Evolutionary conservation across 495 filamentous ascomycete species (phyloP).

Genomic region (Lichina pygmaea): DNA sequence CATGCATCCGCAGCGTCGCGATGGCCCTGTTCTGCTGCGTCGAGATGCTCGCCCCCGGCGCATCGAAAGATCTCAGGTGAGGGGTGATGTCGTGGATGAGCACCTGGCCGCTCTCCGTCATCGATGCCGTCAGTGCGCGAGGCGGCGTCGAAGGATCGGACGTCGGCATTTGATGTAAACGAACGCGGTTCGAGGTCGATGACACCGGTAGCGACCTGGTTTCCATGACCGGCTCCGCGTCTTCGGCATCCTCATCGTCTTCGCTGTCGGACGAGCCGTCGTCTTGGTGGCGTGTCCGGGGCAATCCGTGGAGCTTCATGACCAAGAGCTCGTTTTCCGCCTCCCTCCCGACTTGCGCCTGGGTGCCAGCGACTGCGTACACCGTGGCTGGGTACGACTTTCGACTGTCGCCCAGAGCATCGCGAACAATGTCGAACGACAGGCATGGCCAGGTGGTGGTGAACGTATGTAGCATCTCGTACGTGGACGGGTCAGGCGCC

Average conservation of each 20-base stretch:
- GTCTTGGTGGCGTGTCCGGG: constrained; percentile 34
- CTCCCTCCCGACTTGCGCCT: constrained; percentile 45
- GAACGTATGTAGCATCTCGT: constrained; percentile 85
- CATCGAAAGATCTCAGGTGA: constrained; percentile 67
- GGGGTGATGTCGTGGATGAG: constrained; percentile 83
- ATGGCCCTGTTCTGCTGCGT: constrained; percentile 65
- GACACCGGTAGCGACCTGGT: constrained; percentile 61
- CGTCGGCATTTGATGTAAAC: constrained; percentile 47
- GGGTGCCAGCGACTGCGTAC: constrained; percentile 81
- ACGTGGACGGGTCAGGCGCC: constrained; percentile 67
- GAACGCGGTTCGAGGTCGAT: constrained; percentile 79
- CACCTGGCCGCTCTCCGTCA: constrained; percentile 69
- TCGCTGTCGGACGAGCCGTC: constrained; percentile 49
- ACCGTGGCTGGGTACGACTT: constrained; percentile 78
- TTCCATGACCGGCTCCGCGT: constrained; percentile 81
- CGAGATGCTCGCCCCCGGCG: constrained; percentile 45
- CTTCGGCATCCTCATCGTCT: constrained; percentile 45
- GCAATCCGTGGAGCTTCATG: constrained; percentile 79
- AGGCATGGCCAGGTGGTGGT: constrained; percentile 89
- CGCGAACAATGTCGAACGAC: constrained; percentile 77
- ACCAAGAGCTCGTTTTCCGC: constrained; percentile 84
- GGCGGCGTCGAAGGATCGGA: constrained; percentile 39
- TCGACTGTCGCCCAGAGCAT: constrained; percentile 69
- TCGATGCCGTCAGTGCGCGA: constrained; percentile 63
- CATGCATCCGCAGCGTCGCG: constrained; percentile 70